Conservation (phyloP, 768 basidiomycete genomes). For the Podaxis sp. region DNA sequence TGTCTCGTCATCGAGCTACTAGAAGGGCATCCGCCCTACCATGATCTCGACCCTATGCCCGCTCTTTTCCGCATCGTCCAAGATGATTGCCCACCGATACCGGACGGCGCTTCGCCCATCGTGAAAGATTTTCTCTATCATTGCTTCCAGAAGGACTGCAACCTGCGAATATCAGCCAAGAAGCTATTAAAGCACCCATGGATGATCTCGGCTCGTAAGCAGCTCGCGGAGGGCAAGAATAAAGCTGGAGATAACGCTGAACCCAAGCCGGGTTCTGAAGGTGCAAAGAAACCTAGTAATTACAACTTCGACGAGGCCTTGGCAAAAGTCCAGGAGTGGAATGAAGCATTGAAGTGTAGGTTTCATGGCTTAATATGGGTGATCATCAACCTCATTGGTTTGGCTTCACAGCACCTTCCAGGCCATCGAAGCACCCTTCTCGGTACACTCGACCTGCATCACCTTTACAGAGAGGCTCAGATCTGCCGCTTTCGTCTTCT, state of each 20-base stretch:
- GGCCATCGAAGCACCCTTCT: constrained; percentile 66
- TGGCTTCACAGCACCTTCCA: constrained; percentile 56
- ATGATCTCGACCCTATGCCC: constrained; percentile 96
- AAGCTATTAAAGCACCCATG: constrained; percentile 93
- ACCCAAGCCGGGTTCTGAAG: constrained; percentile 33
- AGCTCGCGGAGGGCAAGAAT: constrained; percentile 49
- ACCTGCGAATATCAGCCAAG: constrained; percentile 90
- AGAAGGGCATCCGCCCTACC: constrained; percentile 91
- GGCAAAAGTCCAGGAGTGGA: constrained; percentile 97
- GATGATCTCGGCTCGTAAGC: constrained; percentile 86
- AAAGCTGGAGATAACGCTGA: constrained; percentile 30
- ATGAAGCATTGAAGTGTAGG: constrained; percentile 90
- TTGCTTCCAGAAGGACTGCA: constrained; percentile 97
- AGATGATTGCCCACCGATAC: constrained; percentile 96
- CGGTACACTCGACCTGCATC: constrained; percentile 46
- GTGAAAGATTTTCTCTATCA: constrained; percentile 97
- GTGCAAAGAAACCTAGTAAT: constrained; percentile 58
- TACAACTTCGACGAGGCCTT: constrained; percentile 95
- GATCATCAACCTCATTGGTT: neutral
- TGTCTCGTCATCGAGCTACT: constrained; percentile 97
- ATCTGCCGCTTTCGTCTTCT: constrained; percentile 30
- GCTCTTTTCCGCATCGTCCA: constrained; percentile 98
- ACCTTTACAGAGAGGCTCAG: constrained; percentile 42
- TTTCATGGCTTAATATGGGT: constrained; percentile 10
- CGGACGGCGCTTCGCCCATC: constrained; percentile 91